Evolutionary conservation across 2,329 filamentous ascomycete genomes (phyloP).

Genomic region (Cladophialophora chaetospira): DNA sequence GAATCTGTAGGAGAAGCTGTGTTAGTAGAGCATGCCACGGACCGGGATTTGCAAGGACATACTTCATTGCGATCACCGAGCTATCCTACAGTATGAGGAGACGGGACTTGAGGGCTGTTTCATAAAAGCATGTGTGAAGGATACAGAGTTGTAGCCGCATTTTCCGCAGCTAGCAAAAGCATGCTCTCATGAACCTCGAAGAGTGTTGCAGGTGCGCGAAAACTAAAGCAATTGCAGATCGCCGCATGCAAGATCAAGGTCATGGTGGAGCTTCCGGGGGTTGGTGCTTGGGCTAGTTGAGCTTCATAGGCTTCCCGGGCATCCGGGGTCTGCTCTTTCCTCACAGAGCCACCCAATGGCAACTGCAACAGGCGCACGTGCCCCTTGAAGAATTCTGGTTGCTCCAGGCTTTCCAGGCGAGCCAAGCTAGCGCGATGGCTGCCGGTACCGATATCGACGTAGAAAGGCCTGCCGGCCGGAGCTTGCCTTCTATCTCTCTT

Average conservation of each 20-base stretch:
- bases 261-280: background rate
- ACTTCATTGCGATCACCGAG: conserved; percentile 13
- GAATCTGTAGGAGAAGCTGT: conserved; percentile 60
- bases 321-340: background rate
- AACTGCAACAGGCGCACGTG: background rate
- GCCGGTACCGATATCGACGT: background rate
- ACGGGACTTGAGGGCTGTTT: background rate
- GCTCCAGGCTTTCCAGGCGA: background rate
- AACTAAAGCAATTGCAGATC: no score
- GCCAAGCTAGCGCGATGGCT: background rate
- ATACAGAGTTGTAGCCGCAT: background rate
- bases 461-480: no score
- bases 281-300: background rate
- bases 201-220: no score
- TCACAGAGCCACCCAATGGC: background rate
- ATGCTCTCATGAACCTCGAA: background rate
- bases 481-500: no score
- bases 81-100: conserved; percentile 1
- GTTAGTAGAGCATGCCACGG: background rate
- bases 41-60: conserved; percentile 1
- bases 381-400: background rate
- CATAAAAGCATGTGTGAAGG: background rate
- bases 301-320: conserved; percentile 1
- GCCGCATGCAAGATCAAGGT: no score
- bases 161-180: background rate